A percentile compares a stretch with the other conserved stretches of the same genome.
These are phyloP conservation scores for Leccinum disarticulatum DNA, from an alignment of 768 basidiomycete genomes.

Conservation along the genomic window DNA sequence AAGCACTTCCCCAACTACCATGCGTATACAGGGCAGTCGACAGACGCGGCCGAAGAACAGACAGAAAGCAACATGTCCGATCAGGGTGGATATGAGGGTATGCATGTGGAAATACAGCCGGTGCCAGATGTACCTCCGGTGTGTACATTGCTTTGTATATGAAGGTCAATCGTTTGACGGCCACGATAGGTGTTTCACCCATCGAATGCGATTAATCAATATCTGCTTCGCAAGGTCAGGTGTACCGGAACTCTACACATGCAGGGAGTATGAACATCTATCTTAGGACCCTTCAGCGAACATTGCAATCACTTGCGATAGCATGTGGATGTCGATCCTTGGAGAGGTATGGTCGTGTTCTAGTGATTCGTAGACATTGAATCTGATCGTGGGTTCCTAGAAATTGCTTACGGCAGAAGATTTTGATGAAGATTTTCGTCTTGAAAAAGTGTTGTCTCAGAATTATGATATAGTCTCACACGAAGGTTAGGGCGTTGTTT, in stretches of 20 bases:
- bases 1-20: too few species aligned
- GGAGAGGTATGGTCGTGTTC: background rate
- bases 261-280: background rate
- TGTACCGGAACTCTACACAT: too few species aligned
- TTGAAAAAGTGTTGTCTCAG: conserved; percentile 1
- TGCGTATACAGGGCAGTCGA: too few species aligned
- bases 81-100: too few species aligned
- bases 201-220: conserved; percentile 5
- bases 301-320: conserved; percentile 9
- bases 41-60: too few species aligned
- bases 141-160: background rate
- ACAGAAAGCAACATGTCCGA: too few species aligned
- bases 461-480: conserved; percentile 5
- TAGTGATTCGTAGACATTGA: background rate
- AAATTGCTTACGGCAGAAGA: background rate
- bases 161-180: background rate
- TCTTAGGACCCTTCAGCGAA: conserved; percentile 5
- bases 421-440: background rate
- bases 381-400: too few species aligned
- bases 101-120: too few species aligned
- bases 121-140: conserved; percentile 1
- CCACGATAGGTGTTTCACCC: conserved; percentile 1
- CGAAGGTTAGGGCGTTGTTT: background rate
- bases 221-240: conserved; percentile 1
- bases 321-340: conserved; percentile 9